Evolutionary conservation across 2,329 filamentous ascomycete genomes (phyloP).

Genomic region (Colletotrichum orbiculare): DNA sequence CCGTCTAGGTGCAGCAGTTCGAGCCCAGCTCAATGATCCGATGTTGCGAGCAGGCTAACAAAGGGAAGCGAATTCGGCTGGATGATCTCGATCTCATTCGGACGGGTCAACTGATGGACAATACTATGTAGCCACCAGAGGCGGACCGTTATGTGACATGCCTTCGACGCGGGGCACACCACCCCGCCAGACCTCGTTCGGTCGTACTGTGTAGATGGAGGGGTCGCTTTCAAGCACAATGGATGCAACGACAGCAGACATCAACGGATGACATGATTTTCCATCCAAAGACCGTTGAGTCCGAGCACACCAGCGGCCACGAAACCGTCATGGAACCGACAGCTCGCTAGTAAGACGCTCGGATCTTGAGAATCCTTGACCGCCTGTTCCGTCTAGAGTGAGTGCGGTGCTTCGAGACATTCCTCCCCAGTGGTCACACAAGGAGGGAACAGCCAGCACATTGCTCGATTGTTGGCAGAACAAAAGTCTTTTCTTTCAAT

Average conservation of each 20-base stretch:
- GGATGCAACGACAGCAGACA: background rate
- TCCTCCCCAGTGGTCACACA: too few relatives aligned
- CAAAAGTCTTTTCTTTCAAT: too few relatives aligned
- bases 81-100: conserved; percentile 6
- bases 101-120: background rate
- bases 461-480: too few relatives aligned
- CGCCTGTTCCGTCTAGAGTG: conserved; percentile 26
- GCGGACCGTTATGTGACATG: too few relatives aligned
- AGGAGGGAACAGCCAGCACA: too few relatives aligned
- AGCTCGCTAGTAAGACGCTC: conserved; percentile 26
- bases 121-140: too few relatives aligned
- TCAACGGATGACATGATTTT: background rate
- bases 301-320: conserved; percentile 14
- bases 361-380: conserved; percentile 25
- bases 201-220: background rate
- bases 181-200: conserved; percentile 10
- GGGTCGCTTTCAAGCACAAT: background rate
- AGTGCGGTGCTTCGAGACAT: background rate
- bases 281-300: background rate
- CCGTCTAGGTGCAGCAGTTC: too few relatives aligned
- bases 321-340: conserved; percentile 20
- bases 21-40: too few relatives aligned
- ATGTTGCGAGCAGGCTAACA: background rate
- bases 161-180: conserved; percentile 13
- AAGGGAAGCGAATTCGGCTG: conserved; percentile 11